Percentiles rank a stretch among this genome's conserved stretches.
Evolutionary conservation across 2,329 filamentous ascomycete genomes (phyloP).

Genomic region (Sporothrix schenckii): DNA sequence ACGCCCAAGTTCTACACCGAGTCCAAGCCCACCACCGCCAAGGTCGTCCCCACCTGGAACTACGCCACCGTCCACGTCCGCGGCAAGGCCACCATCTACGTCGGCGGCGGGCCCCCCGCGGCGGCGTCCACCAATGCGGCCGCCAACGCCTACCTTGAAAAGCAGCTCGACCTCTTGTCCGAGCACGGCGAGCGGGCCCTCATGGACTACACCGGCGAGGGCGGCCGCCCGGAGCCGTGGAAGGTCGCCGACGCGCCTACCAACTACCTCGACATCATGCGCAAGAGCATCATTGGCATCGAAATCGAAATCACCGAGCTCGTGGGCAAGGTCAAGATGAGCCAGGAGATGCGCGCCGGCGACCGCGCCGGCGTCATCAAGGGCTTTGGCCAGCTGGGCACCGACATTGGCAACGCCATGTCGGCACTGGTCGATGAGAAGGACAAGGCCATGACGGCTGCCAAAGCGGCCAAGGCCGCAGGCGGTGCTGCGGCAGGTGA

Average conservation of each 20-base stretch:
- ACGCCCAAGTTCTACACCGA: slow-evolving; percentile 69
- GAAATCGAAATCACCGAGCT: slow-evolving; percentile 60
- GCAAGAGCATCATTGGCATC: slow-evolving; percentile 63
- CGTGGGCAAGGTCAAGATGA: slow-evolving; percentile 69
- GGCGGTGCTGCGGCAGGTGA: not conserved
- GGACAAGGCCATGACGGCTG: not conserved
- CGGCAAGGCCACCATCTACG: slow-evolving; percentile 58
- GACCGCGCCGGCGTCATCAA: slow-evolving; percentile 61
- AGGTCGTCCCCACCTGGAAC: slow-evolving; percentile 73
- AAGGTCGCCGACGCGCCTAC: slow-evolving; percentile 60
- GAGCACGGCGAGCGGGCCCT: slow-evolving; percentile 54
- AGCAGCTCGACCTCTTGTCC: slow-evolving; percentile 56
- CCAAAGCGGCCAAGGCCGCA: not conserved
- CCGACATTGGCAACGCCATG: slow-evolving; percentile 42
- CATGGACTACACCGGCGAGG: slow-evolving; percentile 57
- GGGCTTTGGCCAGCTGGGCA: slow-evolving; percentile 53
- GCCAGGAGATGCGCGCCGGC: slow-evolving; percentile 58
- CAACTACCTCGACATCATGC: slow-evolving; percentile 58
- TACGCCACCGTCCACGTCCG: slow-evolving; percentile 68
- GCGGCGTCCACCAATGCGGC: slow-evolving; percentile 41
- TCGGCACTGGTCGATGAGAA: slow-evolving; percentile 42
- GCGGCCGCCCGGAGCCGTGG: slow-evolving; percentile 51
- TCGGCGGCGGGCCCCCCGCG: slow-evolving; percentile 50
- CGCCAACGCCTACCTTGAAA: slow-evolving; percentile 53
- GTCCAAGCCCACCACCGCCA: slow-evolving; percentile 65